Percentiles rank a stretch among this genome's conserved stretches.
Conservation (phyloP, 2,329 filamentous ascomycete genomes). For the Didymella keratinophila region DNA sequence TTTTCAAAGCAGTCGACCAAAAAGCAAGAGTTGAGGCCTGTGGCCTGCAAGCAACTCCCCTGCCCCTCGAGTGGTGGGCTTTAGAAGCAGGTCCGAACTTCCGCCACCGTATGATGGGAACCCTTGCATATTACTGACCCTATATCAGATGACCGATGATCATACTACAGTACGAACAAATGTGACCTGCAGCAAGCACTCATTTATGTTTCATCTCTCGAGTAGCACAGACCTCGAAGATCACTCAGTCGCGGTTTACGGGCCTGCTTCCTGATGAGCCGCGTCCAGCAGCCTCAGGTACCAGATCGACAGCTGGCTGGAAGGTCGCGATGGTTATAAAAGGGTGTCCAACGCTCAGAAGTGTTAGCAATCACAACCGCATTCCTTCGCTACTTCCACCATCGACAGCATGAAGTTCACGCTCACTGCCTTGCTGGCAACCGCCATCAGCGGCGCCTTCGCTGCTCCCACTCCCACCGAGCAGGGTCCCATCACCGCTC, state of each 20-base stretch:
- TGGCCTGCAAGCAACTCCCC: background rate
- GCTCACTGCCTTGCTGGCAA: constrained; percentile 44
- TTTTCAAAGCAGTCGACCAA: background rate
- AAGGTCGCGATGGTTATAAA: constrained; percentile 41
- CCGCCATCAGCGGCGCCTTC: constrained; percentile 46
- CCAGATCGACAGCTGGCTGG: constrained; percentile 7
- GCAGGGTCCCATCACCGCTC: constrained; percentile 45
- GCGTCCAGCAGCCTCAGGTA: constrained; percentile 8
- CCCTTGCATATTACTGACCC: constrained; percentile 22
- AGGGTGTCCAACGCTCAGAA: constrained; percentile 25
- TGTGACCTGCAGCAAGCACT: constrained; percentile 34
- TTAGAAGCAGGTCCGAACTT: constrained; percentile 20
- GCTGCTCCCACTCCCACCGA: constrained; percentile 45
- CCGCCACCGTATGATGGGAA: constrained; percentile 30
- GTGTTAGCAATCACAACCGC: constrained; percentile 32
- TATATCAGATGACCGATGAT: constrained; percentile 34
- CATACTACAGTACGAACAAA: constrained; percentile 34
- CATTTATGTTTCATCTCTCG: constrained; percentile 45
- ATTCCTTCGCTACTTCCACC: constrained; percentile 28
- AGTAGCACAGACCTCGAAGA: constrained; percentile 40
- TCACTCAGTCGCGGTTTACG: constrained; percentile 42
- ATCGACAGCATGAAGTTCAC: constrained; percentile 48
- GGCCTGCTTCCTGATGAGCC: constrained; percentile 49
- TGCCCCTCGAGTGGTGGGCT: background rate
- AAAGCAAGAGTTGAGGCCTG: background rate